Conservation (phyloP, 345 rosid genomes). For the Mangifera indica region DNA sequence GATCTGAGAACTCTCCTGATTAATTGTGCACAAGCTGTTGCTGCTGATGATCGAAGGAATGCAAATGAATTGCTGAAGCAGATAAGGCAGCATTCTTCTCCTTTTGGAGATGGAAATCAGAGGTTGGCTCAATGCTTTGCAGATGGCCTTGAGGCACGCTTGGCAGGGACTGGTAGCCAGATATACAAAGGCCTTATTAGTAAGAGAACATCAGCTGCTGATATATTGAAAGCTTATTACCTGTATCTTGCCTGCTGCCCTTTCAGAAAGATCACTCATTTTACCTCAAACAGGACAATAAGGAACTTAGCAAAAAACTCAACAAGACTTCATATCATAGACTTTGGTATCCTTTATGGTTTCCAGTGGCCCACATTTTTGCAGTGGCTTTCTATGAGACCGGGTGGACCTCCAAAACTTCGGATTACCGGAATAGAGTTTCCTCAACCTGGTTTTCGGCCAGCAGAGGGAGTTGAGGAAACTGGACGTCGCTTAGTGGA, state of each 20-base stretch:
- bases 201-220: constrained; percentile 69
- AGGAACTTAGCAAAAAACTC: constrained; percentile 42
- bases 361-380: constrained; percentile 94
- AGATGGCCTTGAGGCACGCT: constrained; percentile 76
- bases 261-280: constrained; percentile 70
- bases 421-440: constrained; percentile 91
- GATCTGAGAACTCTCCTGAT: constrained; percentile 79
- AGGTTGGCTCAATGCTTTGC: constrained; percentile 87
- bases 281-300: constrained; percentile 57
- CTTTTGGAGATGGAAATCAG: constrained; percentile 81
- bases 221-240: constrained; percentile 74
- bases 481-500: constrained; percentile 79
- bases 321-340: constrained; percentile 68
- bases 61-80: constrained; percentile 72
- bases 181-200: constrained; percentile 58
- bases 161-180: constrained; percentile 76
- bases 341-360: constrained; percentile 91
- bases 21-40: constrained; percentile 88
- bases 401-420: constrained; percentile 69
- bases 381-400: constrained; percentile 51
- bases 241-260: constrained; percentile 74
- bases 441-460: constrained; percentile 93
- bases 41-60: constrained; percentile 60
- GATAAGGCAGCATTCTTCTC: constrained; percentile 78
- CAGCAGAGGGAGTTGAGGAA: constrained; percentile 84